A percentile compares a stretch with the other conserved stretches of the same genome.
Conservation (phyloP, 2,329 filamentous ascomycete species). For the Ophiostoma novo-ulmi region DNA sequence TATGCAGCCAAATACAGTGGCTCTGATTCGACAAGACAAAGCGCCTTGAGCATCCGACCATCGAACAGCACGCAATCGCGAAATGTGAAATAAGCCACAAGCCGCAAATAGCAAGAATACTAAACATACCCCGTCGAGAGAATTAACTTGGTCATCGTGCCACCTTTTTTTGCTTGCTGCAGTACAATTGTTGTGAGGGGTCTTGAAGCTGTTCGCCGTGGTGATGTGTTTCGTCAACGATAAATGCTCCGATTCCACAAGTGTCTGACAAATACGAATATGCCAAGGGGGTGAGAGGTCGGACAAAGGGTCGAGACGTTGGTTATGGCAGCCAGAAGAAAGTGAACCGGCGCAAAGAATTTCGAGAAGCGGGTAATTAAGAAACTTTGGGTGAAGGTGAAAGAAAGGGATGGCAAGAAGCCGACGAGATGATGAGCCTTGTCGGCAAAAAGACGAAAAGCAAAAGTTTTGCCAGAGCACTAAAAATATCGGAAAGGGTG, state of each 20-base stretch:
- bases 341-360: background rate
- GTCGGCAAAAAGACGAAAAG: background rate
- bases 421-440: background rate
- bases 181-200: background rate
- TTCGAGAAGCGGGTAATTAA: background rate
- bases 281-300: background rate
- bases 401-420: background rate
- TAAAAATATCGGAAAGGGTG: slow-evolving; percentile 1
- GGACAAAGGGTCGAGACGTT: background rate
- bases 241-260: background rate
- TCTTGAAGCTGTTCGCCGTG: slow-evolving; percentile 1
- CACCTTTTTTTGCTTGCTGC: background rate
- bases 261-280: slow-evolving; percentile 14
- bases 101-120: background rate
- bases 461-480: background rate
- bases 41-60: background rate
- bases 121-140: slow-evolving; percentile 22
- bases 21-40: background rate
- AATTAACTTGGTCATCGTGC: slow-evolving; percentile 23
- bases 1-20: background rate
- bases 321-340: background rate
- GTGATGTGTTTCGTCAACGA: background rate
- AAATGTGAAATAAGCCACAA: background rate
- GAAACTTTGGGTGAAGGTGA: background rate
- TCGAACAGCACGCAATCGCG: background rate